A percentile compares a stretch with the other conserved stretches of the same genome.
These are phyloP conservation scores for Mycena citricolor DNA, from an alignment of 1,284 basidiomycete genomes.

Conservation along the genomic window DNA sequence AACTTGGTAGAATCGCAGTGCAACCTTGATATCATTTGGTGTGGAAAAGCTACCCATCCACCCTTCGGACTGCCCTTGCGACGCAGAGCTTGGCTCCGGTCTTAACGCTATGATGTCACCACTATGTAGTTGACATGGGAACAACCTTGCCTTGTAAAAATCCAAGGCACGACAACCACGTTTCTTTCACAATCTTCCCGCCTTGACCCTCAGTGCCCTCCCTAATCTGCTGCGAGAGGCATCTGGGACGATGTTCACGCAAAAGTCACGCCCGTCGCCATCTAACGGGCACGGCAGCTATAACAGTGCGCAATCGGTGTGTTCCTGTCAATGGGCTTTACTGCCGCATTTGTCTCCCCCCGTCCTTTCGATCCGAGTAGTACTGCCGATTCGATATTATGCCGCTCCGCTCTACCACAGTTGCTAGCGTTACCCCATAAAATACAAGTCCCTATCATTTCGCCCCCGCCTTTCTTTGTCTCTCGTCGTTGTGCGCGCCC, in stretches of 20 bases:
- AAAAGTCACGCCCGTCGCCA: conserved; percentile 11
- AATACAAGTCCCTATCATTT: not conserved
- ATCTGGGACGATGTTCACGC: conserved; percentile 8
- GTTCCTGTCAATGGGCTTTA: no score
- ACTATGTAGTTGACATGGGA: conserved; percentile 16
- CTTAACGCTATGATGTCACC: conserved; percentile 6
- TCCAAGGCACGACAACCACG: not conserved
- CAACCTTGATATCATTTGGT: no score
- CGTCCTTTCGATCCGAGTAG: not conserved
- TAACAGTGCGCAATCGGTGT: conserved; percentile 14
- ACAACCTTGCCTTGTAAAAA: not conserved
- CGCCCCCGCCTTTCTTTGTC: not conserved
- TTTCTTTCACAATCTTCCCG: not conserved
- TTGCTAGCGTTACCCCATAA: conserved; percentile 3
- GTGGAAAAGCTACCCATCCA: no score
- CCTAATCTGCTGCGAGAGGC: conserved; percentile 2
- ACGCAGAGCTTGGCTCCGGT: no score
- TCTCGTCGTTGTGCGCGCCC: not conserved
- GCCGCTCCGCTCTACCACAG: not conserved
- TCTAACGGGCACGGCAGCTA: conserved; percentile 15
- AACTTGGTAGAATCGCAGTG: no score
- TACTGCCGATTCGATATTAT: not conserved
- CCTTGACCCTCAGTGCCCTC: not conserved
- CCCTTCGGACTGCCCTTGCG: no score
- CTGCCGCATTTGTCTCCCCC: not conserved